Evolutionary conservation across 495 filamentous ascomycete genomes (phyloP), one percentile per base, ranked within the genome.

Genomic region (Daldinia childiae): DNA sequence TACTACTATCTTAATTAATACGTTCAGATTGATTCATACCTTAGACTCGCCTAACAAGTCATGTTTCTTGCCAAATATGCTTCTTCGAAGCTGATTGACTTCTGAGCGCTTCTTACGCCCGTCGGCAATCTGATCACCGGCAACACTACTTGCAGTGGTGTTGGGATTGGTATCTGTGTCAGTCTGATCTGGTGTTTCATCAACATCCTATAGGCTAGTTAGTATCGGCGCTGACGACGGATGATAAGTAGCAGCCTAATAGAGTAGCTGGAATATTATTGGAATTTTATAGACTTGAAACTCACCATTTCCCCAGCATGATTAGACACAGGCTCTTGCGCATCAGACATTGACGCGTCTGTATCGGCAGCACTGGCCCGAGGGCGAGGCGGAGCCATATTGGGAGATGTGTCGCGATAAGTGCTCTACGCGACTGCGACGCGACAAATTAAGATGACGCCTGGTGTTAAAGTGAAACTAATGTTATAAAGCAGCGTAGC

Each of bases 81-180:
- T 96, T 79, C 96, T 92, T 55, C 95, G 91, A 74, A 97, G 83
- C 75, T 93, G 89, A 52, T 92, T 93, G 48, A 90, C 94, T 75
- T 97, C 93, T 43, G 92, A 90, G 59, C 93, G 88, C 74, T 90
- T 88, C 80, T 91, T 93, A 30, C 95, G 90, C 12, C 94, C 94
- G 83, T 98, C 95, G 21, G 78, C 64, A 21, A 80, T 81, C 34
- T 80, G 78, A 68, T 97, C 93, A 58, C 92, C 94, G 66, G 86
- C 89, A 71, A 95, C 89, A 77, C 93, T 97, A 83, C 91, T 97
- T 63, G 91, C 92, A 41, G 92, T 94, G 6, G 93, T 96, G 68
- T 96, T 96, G 2, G 93, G 93, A 73, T 96, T 94, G 15, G 93
- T 96, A 77, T 98, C 94, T 7, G 93, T 94, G 74, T 98, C 94